Conservation (phyloP, 192 early-diverging fungal genomes). For the Backusella liffmaniae region DNA sequence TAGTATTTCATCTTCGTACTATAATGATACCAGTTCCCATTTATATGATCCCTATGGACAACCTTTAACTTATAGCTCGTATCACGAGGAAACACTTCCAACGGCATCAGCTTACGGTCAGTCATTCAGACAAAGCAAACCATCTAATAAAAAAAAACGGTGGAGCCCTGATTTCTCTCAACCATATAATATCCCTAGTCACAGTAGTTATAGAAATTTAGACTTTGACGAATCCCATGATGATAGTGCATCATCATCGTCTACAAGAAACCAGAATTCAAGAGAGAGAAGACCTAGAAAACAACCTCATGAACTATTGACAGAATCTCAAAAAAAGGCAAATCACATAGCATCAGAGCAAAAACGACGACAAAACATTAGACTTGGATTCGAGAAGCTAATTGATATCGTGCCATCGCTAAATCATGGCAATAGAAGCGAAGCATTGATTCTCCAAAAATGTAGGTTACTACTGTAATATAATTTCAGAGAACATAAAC, state of each 20-base stretch:
- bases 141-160: not conserved
- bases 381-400: slow-evolving; percentile 71
- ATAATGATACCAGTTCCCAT: not conserved
- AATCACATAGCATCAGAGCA: slow-evolving; percentile 84
- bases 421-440: slow-evolving; percentile 61
- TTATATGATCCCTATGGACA: not conserved
- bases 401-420: slow-evolving; percentile 66
- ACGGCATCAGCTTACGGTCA: not conserved
- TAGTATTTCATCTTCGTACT: not conserved
- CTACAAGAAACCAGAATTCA: not conserved
- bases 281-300: slow-evolving; percentile 12
- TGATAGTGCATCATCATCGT: not conserved
- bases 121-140: not conserved
- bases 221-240: not conserved
- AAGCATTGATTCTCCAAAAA: slow-evolving; percentile 66
- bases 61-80: not conserved
- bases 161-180: not conserved
- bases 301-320: slow-evolving; percentile 48
- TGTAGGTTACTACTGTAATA: slow-evolving; percentile 10
- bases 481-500: slow-evolving; percentile 7
- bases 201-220: not conserved
- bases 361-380: slow-evolving; percentile 75
- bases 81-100: not conserved
- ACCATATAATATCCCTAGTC: not conserved
- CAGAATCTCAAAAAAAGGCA: slow-evolving; percentile 71